Conservation (phyloP, 2,329 filamentous ascomycete genomes). For the Diaporthe vexans region DNA sequence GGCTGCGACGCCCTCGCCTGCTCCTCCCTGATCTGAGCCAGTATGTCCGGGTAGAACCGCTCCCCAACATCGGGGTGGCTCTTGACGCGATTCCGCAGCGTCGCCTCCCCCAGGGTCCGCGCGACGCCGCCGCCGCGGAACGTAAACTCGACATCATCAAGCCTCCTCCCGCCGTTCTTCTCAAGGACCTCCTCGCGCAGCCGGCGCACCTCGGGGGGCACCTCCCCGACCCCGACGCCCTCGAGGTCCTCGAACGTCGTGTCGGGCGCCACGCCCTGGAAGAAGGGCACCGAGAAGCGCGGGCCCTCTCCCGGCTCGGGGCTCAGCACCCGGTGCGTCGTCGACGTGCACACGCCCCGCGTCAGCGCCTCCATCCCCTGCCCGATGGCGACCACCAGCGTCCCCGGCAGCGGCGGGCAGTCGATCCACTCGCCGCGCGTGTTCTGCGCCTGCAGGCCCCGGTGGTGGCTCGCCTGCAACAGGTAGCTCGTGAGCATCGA, state of each 20-base stretch:
- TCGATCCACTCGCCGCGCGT: constrained; percentile 84
- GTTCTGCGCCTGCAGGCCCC: constrained; percentile 87
- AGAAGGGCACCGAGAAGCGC: constrained; percentile 87
- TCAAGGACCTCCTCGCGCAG: constrained; percentile 72
- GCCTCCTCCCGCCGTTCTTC: constrained; percentile 64
- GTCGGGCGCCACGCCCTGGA: constrained; percentile 87
- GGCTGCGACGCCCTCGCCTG: constrained; percentile 57
- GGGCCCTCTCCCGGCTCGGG: constrained; percentile 79
- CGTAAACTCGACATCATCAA: constrained; percentile 89
- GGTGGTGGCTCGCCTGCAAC: constrained; percentile 82
- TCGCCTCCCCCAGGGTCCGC: constrained; percentile 83
- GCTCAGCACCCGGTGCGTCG: constrained; percentile 86
- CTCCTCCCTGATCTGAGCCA: constrained; percentile 70
- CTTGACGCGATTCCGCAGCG: constrained; percentile 86
- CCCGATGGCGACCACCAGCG: constrained; percentile 88
- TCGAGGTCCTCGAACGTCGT: constrained; percentile 84
- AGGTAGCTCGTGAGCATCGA: constrained; percentile 87
- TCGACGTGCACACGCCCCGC: constrained; percentile 83
- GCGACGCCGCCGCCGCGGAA: constrained; percentile 79
- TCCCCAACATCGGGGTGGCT: constrained; percentile 90
- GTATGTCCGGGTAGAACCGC: constrained; percentile 80
- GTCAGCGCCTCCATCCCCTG: constrained; percentile 90
- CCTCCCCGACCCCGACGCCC: constrained; percentile 65
- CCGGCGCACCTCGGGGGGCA: constrained; percentile 73
- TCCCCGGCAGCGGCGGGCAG: constrained; percentile 80